A percentile compares a stretch with the other conserved stretches of the same genome.
phyloP scores from a whole-genome alignment of 208 protist genomes.

The Trypanosomatidae sp. region DNA sequence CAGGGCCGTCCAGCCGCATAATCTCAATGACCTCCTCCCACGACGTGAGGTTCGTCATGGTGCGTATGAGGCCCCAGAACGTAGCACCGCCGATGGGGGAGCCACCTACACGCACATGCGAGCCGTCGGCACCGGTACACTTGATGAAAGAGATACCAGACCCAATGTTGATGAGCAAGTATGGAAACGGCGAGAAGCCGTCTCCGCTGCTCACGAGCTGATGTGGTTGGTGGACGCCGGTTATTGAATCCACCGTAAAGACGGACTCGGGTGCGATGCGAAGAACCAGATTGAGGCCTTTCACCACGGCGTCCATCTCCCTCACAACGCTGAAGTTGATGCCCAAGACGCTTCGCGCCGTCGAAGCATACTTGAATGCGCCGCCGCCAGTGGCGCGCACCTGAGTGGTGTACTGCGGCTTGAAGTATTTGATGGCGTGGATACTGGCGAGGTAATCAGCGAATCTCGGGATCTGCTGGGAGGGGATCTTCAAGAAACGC shows the following conservation, averaged over 20 bases:
- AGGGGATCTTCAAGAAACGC: conserved; percentile 83
- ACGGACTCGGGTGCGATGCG: conserved; percentile 67
- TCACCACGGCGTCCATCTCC: conserved; percentile 91
- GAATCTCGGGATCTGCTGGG: conserved; percentile 77
- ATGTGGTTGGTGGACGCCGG: conserved; percentile 67
- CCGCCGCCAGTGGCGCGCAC: conserved; percentile 90
- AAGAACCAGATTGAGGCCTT: conserved; percentile 86
- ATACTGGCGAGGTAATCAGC: conserved; percentile 49
- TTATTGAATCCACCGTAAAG: conserved; percentile 78
- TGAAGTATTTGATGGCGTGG: conserved; percentile 42
- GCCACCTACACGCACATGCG: conserved; percentile 94
- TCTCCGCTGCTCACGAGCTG: conserved; percentile 45
- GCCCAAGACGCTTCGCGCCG: conserved; percentile 49
- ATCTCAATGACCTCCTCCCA: conserved; percentile 97
- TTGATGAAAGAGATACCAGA: conserved; percentile 97
- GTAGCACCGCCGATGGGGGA: conserved; percentile 96
- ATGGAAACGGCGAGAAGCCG: conserved; percentile 87
- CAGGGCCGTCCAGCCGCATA: conserved; percentile 90
- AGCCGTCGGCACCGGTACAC: conserved; percentile 75
- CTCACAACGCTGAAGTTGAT: conserved; percentile 80
- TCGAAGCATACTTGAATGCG: conserved; percentile 83
- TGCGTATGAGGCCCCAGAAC: conserved; percentile 95
- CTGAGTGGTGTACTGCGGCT: conserved; percentile 31
- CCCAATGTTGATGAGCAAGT: conserved; percentile 97
- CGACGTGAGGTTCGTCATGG: conserved; percentile 91